phyloP scores from a whole-genome alignment of 768 basidiomycete species.

The Termitomyces sp. region DNA sequence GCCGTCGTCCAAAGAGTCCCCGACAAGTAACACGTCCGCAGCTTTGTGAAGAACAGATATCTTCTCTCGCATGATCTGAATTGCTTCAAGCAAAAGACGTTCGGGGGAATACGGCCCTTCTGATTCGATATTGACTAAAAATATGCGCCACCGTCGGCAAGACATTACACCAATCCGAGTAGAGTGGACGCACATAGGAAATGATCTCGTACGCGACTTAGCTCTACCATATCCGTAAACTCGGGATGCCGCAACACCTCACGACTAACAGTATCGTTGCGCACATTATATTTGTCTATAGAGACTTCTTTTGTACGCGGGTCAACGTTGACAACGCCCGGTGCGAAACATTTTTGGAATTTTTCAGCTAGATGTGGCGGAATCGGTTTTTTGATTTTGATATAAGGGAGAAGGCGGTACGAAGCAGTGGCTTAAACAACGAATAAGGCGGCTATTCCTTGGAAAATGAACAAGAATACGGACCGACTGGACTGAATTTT shows the following conservation, averaged over 20 bases:
- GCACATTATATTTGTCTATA: slow-evolving; percentile 58
- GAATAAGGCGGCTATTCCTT: background rate
- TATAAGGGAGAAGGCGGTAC: slow-evolving; percentile 86
- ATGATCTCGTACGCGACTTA: slow-evolving; percentile 84
- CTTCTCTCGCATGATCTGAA: slow-evolving; percentile 80
- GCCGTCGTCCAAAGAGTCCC: slow-evolving; percentile 25
- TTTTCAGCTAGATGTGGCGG: slow-evolving; percentile 72
- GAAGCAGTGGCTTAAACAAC: slow-evolving; percentile 76
- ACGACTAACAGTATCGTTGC: slow-evolving; percentile 85
- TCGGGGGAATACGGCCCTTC: slow-evolving; percentile 86
- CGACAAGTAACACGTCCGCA: slow-evolving; percentile 49
- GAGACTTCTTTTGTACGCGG: slow-evolving; percentile 50
- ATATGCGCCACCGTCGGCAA: background rate
- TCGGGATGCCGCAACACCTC: slow-evolving; percentile 92
- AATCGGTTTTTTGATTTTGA: slow-evolving; percentile 71
- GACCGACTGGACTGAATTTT: slow-evolving; percentile 94
- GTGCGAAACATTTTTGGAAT: slow-evolving; percentile 85
- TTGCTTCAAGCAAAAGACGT: slow-evolving; percentile 72
- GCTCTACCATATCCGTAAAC: slow-evolving; percentile 76
- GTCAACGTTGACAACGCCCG: slow-evolving; percentile 68
- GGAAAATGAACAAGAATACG: slow-evolving; percentile 15
- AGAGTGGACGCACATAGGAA: slow-evolving; percentile 70
- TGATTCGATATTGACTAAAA: slow-evolving; percentile 80
- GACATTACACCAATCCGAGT: background rate
- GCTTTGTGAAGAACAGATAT: slow-evolving; percentile 53